Evolutionary conservation across 2,329 filamentous ascomycete species (phyloP).

Genomic region (Calonectria crousiana): DNA sequence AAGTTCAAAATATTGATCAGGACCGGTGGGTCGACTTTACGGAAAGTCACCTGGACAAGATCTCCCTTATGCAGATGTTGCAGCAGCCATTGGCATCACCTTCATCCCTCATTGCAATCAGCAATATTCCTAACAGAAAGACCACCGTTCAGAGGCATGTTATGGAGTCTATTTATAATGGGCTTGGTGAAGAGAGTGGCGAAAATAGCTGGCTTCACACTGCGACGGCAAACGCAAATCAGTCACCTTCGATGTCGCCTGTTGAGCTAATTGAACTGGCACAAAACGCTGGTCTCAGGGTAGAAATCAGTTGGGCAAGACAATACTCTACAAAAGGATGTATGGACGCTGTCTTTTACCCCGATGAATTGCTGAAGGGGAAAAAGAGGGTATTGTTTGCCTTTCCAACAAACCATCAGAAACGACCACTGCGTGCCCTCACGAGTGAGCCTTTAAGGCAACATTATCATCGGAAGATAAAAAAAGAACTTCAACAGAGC

Average conservation of each 20-base stretch:
- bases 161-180: constrained; percentile 26
- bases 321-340: neutral
- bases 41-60: too few species aligned
- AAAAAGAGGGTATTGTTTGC: too few species aligned
- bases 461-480: too few species aligned
- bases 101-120: neutral
- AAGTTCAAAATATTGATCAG: neutral
- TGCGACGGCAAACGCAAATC: too few species aligned
- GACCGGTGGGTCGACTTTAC: neutral
- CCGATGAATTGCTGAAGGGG: neutral
- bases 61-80: neutral
- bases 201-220: too few species aligned
- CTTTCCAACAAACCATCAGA: neutral
- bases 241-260: neutral
- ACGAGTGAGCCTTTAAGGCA: too few species aligned
- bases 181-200: too few species aligned
- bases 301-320: neutral
- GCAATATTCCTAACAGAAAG: neutral
- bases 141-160: neutral
- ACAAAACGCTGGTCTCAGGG: neutral
- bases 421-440: too few species aligned
- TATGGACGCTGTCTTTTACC: neutral
- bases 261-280: neutral
- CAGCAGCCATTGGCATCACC: neutral
- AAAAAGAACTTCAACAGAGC: too few species aligned